Percentiles rank a stretch among this genome's conserved stretches.
Evolutionary conservation across 345 rosid species (phyloP).

Genomic region (Linum tenue): DNA sequence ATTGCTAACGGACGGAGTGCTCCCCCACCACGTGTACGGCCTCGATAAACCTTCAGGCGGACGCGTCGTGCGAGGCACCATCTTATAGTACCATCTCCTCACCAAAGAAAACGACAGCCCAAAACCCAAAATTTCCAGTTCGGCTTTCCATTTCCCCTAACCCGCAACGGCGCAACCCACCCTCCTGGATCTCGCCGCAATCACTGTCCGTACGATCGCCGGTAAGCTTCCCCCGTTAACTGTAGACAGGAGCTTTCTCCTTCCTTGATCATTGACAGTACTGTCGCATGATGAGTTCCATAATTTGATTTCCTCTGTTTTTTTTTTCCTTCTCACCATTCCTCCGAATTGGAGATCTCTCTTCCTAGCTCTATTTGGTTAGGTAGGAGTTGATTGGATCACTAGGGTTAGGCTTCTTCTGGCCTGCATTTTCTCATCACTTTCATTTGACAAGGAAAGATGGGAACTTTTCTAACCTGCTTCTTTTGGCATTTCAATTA

Average conservation of each 20-base stretch:
- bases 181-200: conserved; percentile 1
- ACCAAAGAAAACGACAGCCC: neutral
- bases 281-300: neutral
- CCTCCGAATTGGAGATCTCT: neutral
- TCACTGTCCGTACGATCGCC: neutral
- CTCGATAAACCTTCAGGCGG: neutral
- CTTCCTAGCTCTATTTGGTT: neutral
- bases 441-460: neutral
- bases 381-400: neutral
- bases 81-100: neutral
- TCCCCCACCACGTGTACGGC: conserved; percentile 1
- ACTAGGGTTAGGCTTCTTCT: neutral
- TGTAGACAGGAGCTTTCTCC: neutral
- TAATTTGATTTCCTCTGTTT: too few relatives aligned
- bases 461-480: neutral
- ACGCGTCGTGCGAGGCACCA: neutral
- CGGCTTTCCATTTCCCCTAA: neutral
- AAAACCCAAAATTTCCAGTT: neutral
- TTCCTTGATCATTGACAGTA: neutral
- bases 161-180: too few relatives aligned
- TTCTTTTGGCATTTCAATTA: neutral
- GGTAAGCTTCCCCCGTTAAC: neutral
- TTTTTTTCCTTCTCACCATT: too few relatives aligned
- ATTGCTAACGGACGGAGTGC: neutral
- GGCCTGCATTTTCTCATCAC: neutral